Evolutionary conservation across 352 stramenopile genomes (phyloP), one percentile per base, ranked within the genome.

Genomic region (Globisporangium uncinulatum): DNA sequence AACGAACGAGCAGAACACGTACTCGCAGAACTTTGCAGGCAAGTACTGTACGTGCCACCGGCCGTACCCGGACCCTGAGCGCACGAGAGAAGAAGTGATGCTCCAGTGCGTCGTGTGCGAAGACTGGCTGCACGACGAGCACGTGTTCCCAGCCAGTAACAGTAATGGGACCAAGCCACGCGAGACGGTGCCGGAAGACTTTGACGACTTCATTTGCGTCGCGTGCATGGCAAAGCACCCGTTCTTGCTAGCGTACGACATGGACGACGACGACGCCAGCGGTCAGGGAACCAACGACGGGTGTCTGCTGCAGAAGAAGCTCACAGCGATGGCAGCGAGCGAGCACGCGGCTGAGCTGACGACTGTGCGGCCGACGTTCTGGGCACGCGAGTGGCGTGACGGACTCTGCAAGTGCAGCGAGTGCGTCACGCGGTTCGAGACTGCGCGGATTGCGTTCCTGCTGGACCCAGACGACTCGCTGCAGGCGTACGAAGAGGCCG

Each of bases 101-200:
- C 69, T 89, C 24, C 81, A 91, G 65, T 91, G 81, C 42, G 62
- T 88, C 37, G 67, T 91, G 29, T 91, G 81, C 56, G 81, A 91
- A 62, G 81, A 91, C 58, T 91, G 81, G 81, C 61, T 89, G 54
- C 81, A 91, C 48, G 74, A 87, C 52, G 78, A 86, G 51, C 81
- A 91, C 61, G 71, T 91, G 51, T 74, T 73, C 43, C 53, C 63
- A 2, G 37, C 29, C 6, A 13, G 34, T 31, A 51, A 15, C 5
- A 13, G 19, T 1, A 29, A 29, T 4, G 24, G 4, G 24, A 1
- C 24, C 49, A 11, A 58, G 5, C 48, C 34, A 5, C 37, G 14
- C 11, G 37, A 44, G 20, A 20, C 47, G 21, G 36, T 66, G 2
- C 58, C 73, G 0, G 63, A 73, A 29, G 69, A 63, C 32, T 91